These are phyloP conservation scores for Hymenoscyphus albidus DNA, from an alignment of 2,329 filamentous ascomycete species.

Conservation along the genomic window DNA sequence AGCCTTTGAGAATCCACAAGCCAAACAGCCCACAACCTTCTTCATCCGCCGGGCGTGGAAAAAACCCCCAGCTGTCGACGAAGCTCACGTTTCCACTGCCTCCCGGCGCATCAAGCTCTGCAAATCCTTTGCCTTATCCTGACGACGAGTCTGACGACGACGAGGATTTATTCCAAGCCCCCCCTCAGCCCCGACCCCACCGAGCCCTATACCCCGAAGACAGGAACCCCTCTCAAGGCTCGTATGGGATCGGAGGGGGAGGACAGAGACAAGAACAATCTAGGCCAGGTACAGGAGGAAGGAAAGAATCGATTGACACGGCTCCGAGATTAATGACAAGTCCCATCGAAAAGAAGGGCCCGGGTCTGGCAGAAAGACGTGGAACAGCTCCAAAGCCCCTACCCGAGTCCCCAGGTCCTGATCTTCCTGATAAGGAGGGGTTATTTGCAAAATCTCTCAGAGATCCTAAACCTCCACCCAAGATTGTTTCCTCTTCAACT, in stretches of 20 bases:
- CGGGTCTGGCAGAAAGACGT: slow-evolving; percentile 73
- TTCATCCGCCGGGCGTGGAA: slow-evolving; percentile 38
- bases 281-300: slow-evolving; percentile 20
- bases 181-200: slow-evolving; percentile 34
- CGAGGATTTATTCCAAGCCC: slow-evolving; percentile 31
- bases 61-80: slow-evolving; percentile 46
- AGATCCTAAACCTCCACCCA: slow-evolving; percentile 33
- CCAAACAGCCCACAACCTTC: slow-evolving; percentile 60
- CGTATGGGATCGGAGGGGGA: slow-evolving; percentile 22
- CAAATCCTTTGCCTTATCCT: slow-evolving; percentile 66
- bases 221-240: slow-evolving; percentile 20
- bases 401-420: slow-evolving; percentile 75
- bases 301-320: slow-evolving; percentile 34
- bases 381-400: slow-evolving; percentile 78
- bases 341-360: slow-evolving; percentile 54
- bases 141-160: slow-evolving; percentile 59
- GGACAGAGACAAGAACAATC: slow-evolving; percentile 20
- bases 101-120: slow-evolving; percentile 67
- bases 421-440: slow-evolving; percentile 71
- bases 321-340: slow-evolving; percentile 32
- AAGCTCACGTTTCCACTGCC: slow-evolving; percentile 62
- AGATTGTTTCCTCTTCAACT: slow-evolving; percentile 8
- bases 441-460: slow-evolving; percentile 62
- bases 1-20: slow-evolving; percentile 82
- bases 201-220: slow-evolving; percentile 37